Conservation (phyloP, 768 basidiomycete species). For the Pisolithus marmoratus region DNA sequence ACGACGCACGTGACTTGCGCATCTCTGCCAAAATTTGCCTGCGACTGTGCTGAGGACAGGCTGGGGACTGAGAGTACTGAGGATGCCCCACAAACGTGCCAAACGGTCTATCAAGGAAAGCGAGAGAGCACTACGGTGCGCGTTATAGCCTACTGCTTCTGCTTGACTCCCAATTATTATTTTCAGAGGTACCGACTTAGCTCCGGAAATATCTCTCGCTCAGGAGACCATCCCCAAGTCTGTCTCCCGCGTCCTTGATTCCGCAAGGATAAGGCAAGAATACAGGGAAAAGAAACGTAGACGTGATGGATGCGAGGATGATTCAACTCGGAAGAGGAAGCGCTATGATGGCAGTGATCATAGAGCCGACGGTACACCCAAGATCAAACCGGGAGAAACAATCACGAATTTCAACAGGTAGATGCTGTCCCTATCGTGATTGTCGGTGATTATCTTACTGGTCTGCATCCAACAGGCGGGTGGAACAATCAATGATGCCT, state of each 20-base stretch:
- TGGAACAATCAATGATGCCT: constrained; percentile 67
- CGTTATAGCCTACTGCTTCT: constrained; percentile 1
- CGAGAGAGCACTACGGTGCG: constrained; percentile 39
- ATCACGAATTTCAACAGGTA: constrained; percentile 74
- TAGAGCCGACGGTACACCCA: constrained; percentile 25
- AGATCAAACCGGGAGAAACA: constrained; percentile 63
- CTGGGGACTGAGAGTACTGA: not conserved
- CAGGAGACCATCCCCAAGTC: constrained; percentile 69
- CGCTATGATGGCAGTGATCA: constrained; percentile 18
- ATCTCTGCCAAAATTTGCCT: not conserved
- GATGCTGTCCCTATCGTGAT: constrained; percentile 14
- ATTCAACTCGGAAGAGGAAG: constrained; percentile 22
- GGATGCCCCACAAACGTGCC: constrained; percentile 66
- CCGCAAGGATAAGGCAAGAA: constrained; percentile 50
- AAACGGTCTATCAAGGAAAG: constrained; percentile 46
- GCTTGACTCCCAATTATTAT: not conserved
- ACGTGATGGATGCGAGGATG: constrained; percentile 22
- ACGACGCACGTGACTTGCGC: not conserved
- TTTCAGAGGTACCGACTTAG: constrained; percentile 45
- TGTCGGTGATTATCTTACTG: not conserved
- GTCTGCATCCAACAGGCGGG: constrained; percentile 42
- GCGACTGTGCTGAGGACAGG: too few species aligned
- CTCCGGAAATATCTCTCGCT: constrained; percentile 39
- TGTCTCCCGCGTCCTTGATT: constrained; percentile 58
- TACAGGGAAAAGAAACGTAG: constrained; percentile 45